Evolutionary conservation across 2,329 filamentous ascomycete species (phyloP), one percentile per base, ranked within the genome.

Genomic region (Colletotrichum caudatum): DNA sequence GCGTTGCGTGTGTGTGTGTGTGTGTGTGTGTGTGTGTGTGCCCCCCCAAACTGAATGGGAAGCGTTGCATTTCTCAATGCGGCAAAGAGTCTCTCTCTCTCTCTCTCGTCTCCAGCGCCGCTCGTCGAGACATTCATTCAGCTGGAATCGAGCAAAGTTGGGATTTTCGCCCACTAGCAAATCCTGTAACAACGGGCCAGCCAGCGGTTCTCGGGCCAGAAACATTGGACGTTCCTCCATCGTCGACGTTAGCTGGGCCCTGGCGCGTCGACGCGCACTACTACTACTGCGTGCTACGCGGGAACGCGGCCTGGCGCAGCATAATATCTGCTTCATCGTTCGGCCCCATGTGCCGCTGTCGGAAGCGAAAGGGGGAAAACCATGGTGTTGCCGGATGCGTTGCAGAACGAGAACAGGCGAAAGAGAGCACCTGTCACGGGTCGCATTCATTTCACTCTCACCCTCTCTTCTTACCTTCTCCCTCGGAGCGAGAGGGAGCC

Each of bases 311-410:
- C 53, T 23, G 37, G 51, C 29, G 11, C 35, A 44, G 33, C 51
- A 59, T 58, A 5, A 14, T 9, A 8, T 18, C 3, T 41, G 5
- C 0, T 41, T 4, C 16, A 51, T 53, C 35, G 46, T 26, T 51
- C 44, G 59, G 59, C 69, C 63, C 58, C 58, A 44, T 66, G 44
- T 71, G 60, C 41, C 35, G 64, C 44, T 9, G n/a, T 26, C 46
- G 58, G 51, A 35, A 46, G 33, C 35, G 59, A 11, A 5, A 41
- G 29, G 48, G 57, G 48, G 51, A 46, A 68, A 68, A 53, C 46
- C 50, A 63, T 68, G 51, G 64, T 63, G 68, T 54, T 63, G 68
- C 68, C 58, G 58, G 41, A 71, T 58, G 58, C 58, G 68, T 63
- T 67, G 48, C 68, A 67, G 57, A 50, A 44, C 50, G 33, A 50